A percentile compares a stretch with the other conserved stretches of the same genome.
phyloP scores from a whole-genome alignment of 306 rosid genomes.

The Spatholobus suberectus region DNA sequence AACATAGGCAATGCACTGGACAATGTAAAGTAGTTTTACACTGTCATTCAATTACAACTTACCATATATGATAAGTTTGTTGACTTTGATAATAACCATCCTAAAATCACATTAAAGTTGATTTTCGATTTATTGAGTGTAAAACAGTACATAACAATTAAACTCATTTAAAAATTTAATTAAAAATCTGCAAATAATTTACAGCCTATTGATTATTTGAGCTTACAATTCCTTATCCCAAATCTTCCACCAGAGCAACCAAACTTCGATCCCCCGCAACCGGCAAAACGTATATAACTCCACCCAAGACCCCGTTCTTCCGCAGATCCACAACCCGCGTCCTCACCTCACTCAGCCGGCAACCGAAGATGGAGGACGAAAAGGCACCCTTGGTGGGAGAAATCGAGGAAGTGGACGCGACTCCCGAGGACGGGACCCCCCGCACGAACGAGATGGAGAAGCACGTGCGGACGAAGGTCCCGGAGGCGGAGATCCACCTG shows the following conservation, averaged over 20 bases:
- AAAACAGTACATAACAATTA: too few species aligned
- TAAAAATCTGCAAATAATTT: too few species aligned
- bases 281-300: neutral
- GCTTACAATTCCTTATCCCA: too few species aligned
- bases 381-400: conserved; percentile 43
- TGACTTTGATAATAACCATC: too few species aligned
- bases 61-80: too few species aligned
- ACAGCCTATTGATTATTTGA: too few species aligned
- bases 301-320: neutral
- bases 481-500: conserved; percentile 53
- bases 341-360: neutral
- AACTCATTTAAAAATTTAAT: too few species aligned
- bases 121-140: too few species aligned
- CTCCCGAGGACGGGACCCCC: neutral
- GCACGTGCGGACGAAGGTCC: conserved; percentile 39
- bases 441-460: neutral
- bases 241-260: neutral
- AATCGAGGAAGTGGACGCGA: conserved; percentile 42
- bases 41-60: too few species aligned
- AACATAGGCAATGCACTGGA: too few species aligned
- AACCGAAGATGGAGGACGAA: conserved; percentile 43
- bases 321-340: neutral
- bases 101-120: too few species aligned
- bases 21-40: too few species aligned
- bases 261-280: neutral